Base-by-base conservation (phyloP, 805 yeast genomes). In the Peterozyma xylosa region DNA sequence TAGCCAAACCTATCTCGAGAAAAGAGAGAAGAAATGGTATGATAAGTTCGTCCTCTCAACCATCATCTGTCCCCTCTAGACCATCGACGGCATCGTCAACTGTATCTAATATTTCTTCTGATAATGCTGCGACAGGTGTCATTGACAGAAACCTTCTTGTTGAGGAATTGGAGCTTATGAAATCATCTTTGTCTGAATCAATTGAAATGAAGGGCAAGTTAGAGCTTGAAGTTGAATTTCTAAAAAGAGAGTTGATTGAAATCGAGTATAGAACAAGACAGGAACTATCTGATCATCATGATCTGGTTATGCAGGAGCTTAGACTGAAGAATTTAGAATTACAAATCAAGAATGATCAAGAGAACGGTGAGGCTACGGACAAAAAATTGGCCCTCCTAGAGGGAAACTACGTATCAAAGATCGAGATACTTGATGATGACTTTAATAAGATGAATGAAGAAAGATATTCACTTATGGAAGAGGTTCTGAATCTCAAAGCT, bases 311-410 rank as follows among this genome's bases (percentile, higher is more conserved):
- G 4, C 40, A 39, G 3, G 42, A 48, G 16, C 35, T 48, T 35
- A 39, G 40, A 17, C 18, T 15, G 16, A 27, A 33, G 11, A 32
- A 30, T 16, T 32, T 36, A 33, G 38, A 21, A 15, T 10, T 39
- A 17, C 40, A 42, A 18, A 37, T 47, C 14, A 35, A 44, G 27
- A 39, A 38, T 16, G 45, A 45, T 18, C 46, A 30, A n/a, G 48
- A 1, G 54, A 55, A 17, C 16, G 48, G 39, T 45, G 42, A 11
- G 27, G 58, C 46, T 45, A 57, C 53, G 34, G 71, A 57, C 51
- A 51, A 42, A 37, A 70, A 56, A 48, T 50, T 57, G 43, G 57
- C 51, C 38, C 58, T 55, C 17, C 46, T 66, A 11, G 58, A 67
- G 0, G 48, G 47, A n/a, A 61, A 59, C 33, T 65, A 64, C 39